Percentiles rank a stretch among this genome's conserved stretches.
Conservation (phyloP, 2,329 filamentous ascomycete genomes). For the Penicillium palitans region DNA sequence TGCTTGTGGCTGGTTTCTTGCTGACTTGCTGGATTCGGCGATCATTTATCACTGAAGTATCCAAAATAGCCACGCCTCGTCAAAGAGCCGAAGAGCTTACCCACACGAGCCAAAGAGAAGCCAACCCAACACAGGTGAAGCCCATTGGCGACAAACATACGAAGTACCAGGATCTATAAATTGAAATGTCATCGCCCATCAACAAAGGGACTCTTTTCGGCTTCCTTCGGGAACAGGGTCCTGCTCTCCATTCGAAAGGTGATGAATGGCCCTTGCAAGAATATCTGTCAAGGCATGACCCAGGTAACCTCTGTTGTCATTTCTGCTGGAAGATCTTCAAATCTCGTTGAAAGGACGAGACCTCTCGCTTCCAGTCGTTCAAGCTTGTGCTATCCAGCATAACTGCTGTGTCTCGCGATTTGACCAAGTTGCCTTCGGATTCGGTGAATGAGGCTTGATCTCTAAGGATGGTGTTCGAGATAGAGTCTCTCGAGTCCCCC, state of each 20-base stretch:
- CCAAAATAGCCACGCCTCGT: too few species aligned
- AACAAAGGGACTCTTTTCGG: conserved; percentile 1
- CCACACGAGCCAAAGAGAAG: neutral
- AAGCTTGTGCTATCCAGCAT: neutral
- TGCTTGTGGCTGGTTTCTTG: neutral
- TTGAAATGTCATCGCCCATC: neutral
- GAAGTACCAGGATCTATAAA: neutral
- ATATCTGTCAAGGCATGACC: neutral
- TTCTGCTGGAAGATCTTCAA: neutral
- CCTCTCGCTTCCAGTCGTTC: neutral
- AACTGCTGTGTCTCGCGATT: neutral
- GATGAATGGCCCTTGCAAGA: neutral
- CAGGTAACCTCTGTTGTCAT: neutral
- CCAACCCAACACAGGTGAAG: neutral
- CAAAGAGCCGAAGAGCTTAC: neutral
- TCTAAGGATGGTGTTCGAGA: neutral
- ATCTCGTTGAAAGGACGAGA: neutral
- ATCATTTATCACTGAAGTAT: neutral
- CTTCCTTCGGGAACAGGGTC: neutral
- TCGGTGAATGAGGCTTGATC: neutral
- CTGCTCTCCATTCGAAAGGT: neutral
- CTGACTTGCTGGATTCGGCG: neutral
- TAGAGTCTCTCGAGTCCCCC: conserved; percentile 4
- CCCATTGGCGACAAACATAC: neutral
- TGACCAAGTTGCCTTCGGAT: neutral